Percentiles rank a stretch among this genome's conserved stretches.
These are phyloP conservation scores for Ceratocystis huliohia DNA, from an alignment of 2,329 filamentous ascomycete genomes.

Conservation along the genomic window DNA sequence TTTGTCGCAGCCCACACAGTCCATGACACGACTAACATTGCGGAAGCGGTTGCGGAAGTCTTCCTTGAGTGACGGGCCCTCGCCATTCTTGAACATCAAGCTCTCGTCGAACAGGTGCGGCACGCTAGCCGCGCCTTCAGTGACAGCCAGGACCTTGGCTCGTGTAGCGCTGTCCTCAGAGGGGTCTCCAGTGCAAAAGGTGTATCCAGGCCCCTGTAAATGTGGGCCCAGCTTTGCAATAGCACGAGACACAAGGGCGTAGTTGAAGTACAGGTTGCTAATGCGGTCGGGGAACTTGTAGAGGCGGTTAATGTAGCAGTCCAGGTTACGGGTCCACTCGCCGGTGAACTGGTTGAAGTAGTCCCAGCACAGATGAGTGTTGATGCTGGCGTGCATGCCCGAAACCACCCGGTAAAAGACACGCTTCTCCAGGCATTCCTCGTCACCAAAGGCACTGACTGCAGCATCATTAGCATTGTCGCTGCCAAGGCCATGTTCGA, in stretches of 20 bases:
- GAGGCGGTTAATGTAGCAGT: conserved; percentile 79
- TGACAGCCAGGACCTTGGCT: conserved; percentile 65
- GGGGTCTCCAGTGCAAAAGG: conserved; percentile 80
- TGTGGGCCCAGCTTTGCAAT: conserved; percentile 80
- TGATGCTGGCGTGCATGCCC: conserved; percentile 97
- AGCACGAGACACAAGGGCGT: conserved; percentile 83
- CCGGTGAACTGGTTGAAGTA: conserved; percentile 92
- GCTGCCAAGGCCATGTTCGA: conserved; percentile 41
- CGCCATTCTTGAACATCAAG: conserved; percentile 78
- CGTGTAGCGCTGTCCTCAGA: conserved; percentile 69
- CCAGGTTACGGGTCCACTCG: conserved; percentile 78
- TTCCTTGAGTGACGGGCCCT: conserved; percentile 71
- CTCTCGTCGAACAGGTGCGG: conserved; percentile 85
- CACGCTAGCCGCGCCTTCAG: conserved; percentile 54
- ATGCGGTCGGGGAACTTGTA: conserved; percentile 79
- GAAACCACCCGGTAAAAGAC: conserved; percentile 93
- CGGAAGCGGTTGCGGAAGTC: conserved; percentile 96
- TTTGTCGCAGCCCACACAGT: conserved; percentile 97
- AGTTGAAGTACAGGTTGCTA: conserved; percentile 98
- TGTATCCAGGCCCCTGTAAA: conserved; percentile 56
- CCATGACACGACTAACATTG: conserved; percentile 94
- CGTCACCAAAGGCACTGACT: conserved; percentile 62
- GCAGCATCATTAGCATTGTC: conserved; percentile 42
- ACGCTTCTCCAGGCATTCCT: conserved; percentile 95
- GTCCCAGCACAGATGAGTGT: conserved; percentile 89